Percentiles rank a stretch among this genome's conserved stretches.
Conservation (phyloP, 345 rosid genomes). For the Diplotaxis tenuifolia region DNA sequence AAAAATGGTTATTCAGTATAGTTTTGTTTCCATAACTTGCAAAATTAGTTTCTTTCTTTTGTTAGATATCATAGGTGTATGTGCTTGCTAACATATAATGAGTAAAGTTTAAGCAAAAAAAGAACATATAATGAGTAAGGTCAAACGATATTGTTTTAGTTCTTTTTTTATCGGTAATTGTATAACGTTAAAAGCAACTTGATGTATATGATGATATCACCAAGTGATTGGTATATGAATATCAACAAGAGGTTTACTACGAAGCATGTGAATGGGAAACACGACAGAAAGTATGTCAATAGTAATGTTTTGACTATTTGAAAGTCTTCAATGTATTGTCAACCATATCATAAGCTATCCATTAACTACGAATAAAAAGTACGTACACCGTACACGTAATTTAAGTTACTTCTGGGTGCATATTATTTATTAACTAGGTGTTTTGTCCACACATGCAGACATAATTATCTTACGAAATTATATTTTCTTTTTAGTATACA, state of each 20-base stretch:
- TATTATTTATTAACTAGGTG: too few species aligned
- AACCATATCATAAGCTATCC: conserved; percentile 15
- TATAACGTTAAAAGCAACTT: neutral
- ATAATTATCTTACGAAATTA: too few species aligned
- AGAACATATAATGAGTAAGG: neutral
- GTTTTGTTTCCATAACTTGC: too few species aligned
- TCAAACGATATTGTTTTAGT: neutral
- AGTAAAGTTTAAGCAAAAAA: too few species aligned
- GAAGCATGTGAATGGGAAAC: conserved; percentile 13
- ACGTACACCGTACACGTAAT: too few species aligned
- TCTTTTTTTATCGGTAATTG: neutral
- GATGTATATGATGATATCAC: neutral
- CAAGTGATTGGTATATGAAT: neutral
- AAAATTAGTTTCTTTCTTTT: too few species aligned
- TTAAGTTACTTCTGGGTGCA: too few species aligned
- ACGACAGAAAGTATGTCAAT: conserved; percentile 18
- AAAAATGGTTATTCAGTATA: too few species aligned
- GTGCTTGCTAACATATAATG: too few species aligned
- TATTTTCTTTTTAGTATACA: too few species aligned
- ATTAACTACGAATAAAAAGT: neutral
- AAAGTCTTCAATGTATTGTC: neutral
- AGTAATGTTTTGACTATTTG: conserved; percentile 20
- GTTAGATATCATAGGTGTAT: too few species aligned
- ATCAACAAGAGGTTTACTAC: neutral
- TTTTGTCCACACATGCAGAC: too few species aligned